Percentiles rank a stretch among this genome's conserved stretches.
Conservation (phyloP, 192 early-diverging fungal species). For the Backusella sp. region DNA sequence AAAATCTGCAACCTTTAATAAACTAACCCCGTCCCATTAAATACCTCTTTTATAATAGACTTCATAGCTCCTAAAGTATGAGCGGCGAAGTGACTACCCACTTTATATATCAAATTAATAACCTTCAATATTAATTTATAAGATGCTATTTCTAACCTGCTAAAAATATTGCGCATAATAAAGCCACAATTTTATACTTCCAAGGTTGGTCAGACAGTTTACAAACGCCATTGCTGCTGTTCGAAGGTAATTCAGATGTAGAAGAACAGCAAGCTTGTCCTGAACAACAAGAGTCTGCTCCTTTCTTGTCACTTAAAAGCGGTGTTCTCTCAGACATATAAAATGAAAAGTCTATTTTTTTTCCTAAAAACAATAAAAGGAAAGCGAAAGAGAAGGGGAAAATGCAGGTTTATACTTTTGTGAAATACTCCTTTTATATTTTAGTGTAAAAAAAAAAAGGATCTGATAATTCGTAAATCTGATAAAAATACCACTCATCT, state of each 20-base stretch:
- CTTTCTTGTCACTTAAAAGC: slow-evolving; percentile 1
- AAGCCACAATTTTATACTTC: slow-evolving; percentile 55
- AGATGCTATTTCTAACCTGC: slow-evolving; percentile 40
- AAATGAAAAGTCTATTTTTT: background rate
- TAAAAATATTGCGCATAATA: slow-evolving; percentile 56
- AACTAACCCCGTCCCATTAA: background rate
- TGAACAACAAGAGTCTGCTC: background rate
- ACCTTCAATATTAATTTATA: background rate
- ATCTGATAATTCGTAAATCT: background rate
- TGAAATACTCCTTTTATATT: background rate
- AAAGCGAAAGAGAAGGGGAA: background rate
- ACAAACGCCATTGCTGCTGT: slow-evolving; percentile 5
- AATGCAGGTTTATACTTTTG: background rate
- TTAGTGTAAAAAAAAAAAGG: background rate
- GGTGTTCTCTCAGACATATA: slow-evolving; percentile 6
- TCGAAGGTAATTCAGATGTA: background rate
- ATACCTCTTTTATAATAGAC: slow-evolving; percentile 72
- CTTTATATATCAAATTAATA: slow-evolving; percentile 26
- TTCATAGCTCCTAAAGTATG: slow-evolving; percentile 75
- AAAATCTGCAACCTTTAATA: background rate
- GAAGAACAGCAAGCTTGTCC: slow-evolving; percentile 18
- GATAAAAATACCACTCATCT: background rate
- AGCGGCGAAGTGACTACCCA: slow-evolving; percentile 72
- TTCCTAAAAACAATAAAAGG: background rate
- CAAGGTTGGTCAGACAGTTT: slow-evolving; percentile 36